Base-by-base conservation (phyloP, 495 filamentous ascomycete genomes). In the Lophiotrema nucula region DNA sequence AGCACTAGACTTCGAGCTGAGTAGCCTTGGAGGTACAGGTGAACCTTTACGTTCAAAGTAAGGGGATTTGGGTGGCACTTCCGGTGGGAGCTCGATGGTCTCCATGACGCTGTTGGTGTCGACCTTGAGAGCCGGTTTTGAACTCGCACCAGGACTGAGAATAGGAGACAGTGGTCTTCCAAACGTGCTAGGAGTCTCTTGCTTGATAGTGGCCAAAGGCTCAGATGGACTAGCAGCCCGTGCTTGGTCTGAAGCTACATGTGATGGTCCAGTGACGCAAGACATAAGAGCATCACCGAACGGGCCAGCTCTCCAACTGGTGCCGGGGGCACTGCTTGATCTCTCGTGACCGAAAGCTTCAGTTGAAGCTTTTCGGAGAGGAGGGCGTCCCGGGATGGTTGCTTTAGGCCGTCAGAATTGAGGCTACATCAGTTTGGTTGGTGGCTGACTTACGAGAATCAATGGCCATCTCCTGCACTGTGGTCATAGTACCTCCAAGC, bases 351-450 rank as follows among this genome's bases (percentile, higher is more conserved):
- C 60, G 38, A 57, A 66, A 16, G 39, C 48, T 47, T 70, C 62
- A 19, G 56, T 39, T 5, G 55, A 62, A 15, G 56, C 24, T 25
- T 67, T 66, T 1, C 66, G 83, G 23, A 86, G 67, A 15, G 85
- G 78, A 47, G 81, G 83, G 27, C 83, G 80, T 25, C 84, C 87
- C 27, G 87, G 87, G 53, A 90, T 87, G 23, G 87, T 89, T 58
- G 87, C 87, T 90, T 55, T 13, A 48, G 31, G 23, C 26, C 21
- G 62, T 75, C 51, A 75, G 73, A 70, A 37, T 25, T 41, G 13
- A 39, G 24, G n/a, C 16, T 13, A 25, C 39, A 8, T 22, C 8
- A 26, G 16, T 19, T 19, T n/a, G 25, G 27, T n/a, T 15, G 11
- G 27, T 43, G 33, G 5, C 18, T 12, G 1, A 78, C 86, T 76